Evolutionary conservation across 2,329 filamentous ascomycete species (phyloP).

Genomic region (Dendrostoma leiphaemia): DNA sequence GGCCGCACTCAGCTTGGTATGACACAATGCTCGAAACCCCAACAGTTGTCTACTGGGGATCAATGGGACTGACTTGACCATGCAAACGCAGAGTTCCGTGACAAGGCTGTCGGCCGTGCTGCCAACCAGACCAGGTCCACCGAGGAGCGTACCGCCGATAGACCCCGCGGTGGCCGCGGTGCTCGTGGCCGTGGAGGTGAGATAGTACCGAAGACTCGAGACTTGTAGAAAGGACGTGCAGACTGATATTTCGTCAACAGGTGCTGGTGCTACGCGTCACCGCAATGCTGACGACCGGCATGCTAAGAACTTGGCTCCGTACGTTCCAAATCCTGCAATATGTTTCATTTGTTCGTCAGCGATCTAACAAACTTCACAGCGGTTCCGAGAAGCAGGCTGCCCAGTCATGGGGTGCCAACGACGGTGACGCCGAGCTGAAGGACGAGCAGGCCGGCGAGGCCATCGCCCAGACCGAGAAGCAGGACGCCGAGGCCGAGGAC

Average conservation of each 20-base stretch:
- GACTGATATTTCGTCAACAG: constrained; percentile 29
- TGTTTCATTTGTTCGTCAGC: neutral
- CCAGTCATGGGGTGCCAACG: constrained; percentile 83
- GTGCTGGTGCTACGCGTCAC: constrained; percentile 52
- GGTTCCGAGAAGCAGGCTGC: constrained; percentile 84
- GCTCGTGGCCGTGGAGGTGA: constrained; percentile 61
- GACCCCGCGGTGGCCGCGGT: constrained; percentile 60
- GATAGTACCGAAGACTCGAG: constrained; percentile 24
- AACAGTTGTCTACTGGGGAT: neutral
- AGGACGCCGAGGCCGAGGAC: constrained; percentile 56
- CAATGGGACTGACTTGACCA: constrained; percentile 19
- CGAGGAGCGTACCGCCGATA: constrained; percentile 60
- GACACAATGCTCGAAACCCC: constrained; percentile 28
- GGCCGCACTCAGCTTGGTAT: constrained; percentile 85
- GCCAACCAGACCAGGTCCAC: constrained; percentile 80
- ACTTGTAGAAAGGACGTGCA: neutral
- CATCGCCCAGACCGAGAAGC: constrained; percentile 83
- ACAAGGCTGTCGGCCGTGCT: constrained; percentile 76
- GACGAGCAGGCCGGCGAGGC: constrained; percentile 90
- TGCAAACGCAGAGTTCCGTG: constrained; percentile 71
- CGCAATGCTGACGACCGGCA: constrained; percentile 58
- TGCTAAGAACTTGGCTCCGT: constrained; percentile 46
- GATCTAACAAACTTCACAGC: constrained; percentile 29
- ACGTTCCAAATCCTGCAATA: constrained; percentile 27
- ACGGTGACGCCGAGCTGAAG: constrained; percentile 79